Percentiles rank a stretch among this genome's conserved stretches.
These are phyloP conservation scores for Dactylellina drechsleri DNA, from an alignment of 2,329 filamentous ascomycete species.

Conservation along the genomic window DNA sequence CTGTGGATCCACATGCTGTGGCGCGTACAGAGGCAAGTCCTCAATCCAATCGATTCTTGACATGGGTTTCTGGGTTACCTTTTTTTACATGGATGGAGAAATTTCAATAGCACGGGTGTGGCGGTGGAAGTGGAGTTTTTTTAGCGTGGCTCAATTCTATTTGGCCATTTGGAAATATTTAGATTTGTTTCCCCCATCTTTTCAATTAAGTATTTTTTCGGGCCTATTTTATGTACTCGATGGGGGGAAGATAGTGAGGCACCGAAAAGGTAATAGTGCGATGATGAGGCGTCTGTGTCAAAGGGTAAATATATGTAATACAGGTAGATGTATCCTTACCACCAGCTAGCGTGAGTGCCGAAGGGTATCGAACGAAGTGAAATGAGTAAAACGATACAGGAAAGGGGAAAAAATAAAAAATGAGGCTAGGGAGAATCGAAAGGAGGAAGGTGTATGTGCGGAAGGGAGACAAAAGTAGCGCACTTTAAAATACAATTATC, in stretches of 20 bases:
- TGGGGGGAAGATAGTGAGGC: slow-evolving; percentile 46
- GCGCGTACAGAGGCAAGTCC: slow-evolving; percentile 23
- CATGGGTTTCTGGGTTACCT: slow-evolving; percentile 4
- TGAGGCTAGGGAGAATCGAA: slow-evolving; percentile 12
- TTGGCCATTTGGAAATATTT: slow-evolving; percentile 12
- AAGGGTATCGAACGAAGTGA: slow-evolving; percentile 42
- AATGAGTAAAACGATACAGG: background rate
- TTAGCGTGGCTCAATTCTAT: background rate
- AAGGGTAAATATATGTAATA: slow-evolving; percentile 40
- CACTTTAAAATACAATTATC: slow-evolving; percentile 42
- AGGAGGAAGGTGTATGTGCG: slow-evolving; percentile 44
- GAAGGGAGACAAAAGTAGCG: slow-evolving; percentile 23
- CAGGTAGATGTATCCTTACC: slow-evolving; percentile 39
- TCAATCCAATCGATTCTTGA: slow-evolving; percentile 19
- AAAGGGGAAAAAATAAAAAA: background rate
- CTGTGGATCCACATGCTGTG: slow-evolving; percentile 27
- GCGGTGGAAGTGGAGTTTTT: slow-evolving; percentile 38
- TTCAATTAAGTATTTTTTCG: slow-evolving; percentile 17
- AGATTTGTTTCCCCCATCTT: slow-evolving; percentile 50
- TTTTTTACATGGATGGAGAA: slow-evolving; percentile 21
- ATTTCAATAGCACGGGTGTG: slow-evolving; percentile 43
- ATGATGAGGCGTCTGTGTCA: slow-evolving; percentile 17
- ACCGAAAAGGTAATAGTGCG: slow-evolving; percentile 32
- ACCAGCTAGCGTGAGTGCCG: slow-evolving; percentile 44
- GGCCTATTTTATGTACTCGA: slow-evolving; percentile 55